Conservation (phyloP, 768 basidiomycete genomes). For the Boletus vinaceobasis region DNA sequence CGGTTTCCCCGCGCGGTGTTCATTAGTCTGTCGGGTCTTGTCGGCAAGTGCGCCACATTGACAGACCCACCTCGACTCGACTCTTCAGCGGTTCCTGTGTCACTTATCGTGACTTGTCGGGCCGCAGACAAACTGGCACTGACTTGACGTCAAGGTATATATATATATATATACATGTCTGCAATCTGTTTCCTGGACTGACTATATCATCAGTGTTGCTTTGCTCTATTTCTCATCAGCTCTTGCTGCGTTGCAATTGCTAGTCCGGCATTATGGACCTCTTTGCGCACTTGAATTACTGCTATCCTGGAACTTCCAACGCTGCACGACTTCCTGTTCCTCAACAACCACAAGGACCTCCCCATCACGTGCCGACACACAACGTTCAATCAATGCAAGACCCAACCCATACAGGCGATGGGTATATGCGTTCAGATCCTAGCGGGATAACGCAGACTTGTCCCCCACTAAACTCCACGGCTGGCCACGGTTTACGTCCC, state of each 20-base stretch:
- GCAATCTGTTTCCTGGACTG: not conserved
- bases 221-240: not conserved
- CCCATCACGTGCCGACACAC: not conserved
- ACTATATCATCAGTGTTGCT: conserved; percentile 1
- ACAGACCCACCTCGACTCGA: not conserved
- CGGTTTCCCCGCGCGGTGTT: conserved; percentile 1
- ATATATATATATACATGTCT: conserved; percentile 9
- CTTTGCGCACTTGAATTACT: conserved; percentile 13
- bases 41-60: conserved; percentile 8
- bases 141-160: conserved; percentile 15
- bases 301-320: conserved; percentile 9
- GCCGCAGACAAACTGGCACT: not conserved
- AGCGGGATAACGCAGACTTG: not conserved
- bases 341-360: not conserved
- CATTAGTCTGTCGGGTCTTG: conserved; percentile 1
- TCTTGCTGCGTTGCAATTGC: not conserved
- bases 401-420: not conserved
- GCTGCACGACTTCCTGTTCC: not conserved
- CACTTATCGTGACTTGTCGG: not conserved
- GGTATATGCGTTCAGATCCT: not conserved
- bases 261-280: conserved; percentile 12
- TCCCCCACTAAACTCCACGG: not conserved
- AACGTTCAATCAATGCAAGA: not conserved
- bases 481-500: not conserved
- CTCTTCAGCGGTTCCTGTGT: not conserved